These are phyloP conservation scores for Teratosphaeria gauchensis DNA, from an alignment of 2,329 filamentous ascomycete genomes.

Conservation along the genomic window DNA sequence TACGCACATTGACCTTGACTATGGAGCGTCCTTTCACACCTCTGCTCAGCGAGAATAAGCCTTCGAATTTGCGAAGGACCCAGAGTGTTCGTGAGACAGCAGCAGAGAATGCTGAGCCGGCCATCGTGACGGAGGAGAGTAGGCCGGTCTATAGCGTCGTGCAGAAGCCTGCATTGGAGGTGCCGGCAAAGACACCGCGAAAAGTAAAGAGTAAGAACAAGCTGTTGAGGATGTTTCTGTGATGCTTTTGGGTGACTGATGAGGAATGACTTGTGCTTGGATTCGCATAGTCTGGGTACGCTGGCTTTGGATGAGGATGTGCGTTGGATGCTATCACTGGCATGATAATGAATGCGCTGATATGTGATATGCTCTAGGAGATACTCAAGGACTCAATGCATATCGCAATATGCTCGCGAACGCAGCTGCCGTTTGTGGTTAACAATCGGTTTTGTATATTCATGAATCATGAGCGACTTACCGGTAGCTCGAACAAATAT, in stretches of 20 bases:
- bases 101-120: slow-evolving; percentile 4
- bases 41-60: slow-evolving; percentile 16
- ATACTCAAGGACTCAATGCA: background rate
- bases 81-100: slow-evolving; percentile 20
- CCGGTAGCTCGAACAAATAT: too few species aligned
- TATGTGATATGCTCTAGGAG: background rate
- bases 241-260: background rate
- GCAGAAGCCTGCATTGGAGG: slow-evolving; percentile 9
- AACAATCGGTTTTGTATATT: too few species aligned
- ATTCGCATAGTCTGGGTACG: background rate
- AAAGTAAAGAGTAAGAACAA: slow-evolving; percentile 17
- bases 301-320: background rate
- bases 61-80: slow-evolving; percentile 16
- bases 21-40: slow-evolving; percentile 27
- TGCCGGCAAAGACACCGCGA: slow-evolving; percentile 10
- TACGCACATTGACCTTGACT: slow-evolving; percentile 23
- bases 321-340: background rate
- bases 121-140: background rate
- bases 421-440: too few species aligned
- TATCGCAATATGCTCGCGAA: background rate
- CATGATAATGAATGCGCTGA: background rate
- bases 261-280: background rate
- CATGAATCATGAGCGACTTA: too few species aligned
- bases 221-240: slow-evolving; percentile 16
- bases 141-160: slow-evolving; percentile 15